Evolutionary conservation across 1,284 basidiomycete genomes (phyloP), one percentile per base, ranked within the genome.

Genomic region (Apiotrichum gracile): DNA sequence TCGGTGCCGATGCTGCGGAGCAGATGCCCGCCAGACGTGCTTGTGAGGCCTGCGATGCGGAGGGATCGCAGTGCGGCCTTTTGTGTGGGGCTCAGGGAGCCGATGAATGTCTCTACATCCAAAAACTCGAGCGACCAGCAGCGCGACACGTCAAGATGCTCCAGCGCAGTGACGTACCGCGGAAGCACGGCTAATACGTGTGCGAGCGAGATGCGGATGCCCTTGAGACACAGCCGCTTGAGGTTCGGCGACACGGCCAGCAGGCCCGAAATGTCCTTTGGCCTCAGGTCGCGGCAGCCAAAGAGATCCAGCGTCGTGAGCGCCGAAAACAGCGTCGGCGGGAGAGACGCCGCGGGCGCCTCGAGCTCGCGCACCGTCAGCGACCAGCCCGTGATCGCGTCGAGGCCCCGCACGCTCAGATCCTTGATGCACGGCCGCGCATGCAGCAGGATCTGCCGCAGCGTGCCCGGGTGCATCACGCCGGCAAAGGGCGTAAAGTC

Each of bases 71-170:
- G 24, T 1, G 49, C 47, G 0, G 37, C 26, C 7, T 60, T 52
- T 45, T 67, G 61, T 2, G 39, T 43, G 4, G 47, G 41, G 25
- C 42, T 42, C 44, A 68, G 60, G 5, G 47, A 12, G 80, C 79
- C 65, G 63, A 72, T 35, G 29, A 68, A 67, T 26, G 58, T 52
- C 14, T 66, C 56, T 7, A 80, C 75, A 2, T 88, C 87, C 10
- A 79, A 74, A 0, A 83, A 85, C 52, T 83, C 81, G 56, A 94
- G 76, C 60, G 83, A 83, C 21, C 72, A 64, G 67, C 91, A 96
- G 59, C 86, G 80, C 54, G 82, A 83, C 58, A 93, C 73, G 72
- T 96, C 84, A 49, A 96, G 78, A 1, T 77, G 77, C 13, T 78
- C 71, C 26, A 94, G 76, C 72, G 68, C 0, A 78, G 79, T 64